A percentile compares a stretch with the other conserved stretches of the same genome.
phyloP scores from a whole-genome alignment of 140 eudicot genomes.

The Anethum foeniculum region DNA sequence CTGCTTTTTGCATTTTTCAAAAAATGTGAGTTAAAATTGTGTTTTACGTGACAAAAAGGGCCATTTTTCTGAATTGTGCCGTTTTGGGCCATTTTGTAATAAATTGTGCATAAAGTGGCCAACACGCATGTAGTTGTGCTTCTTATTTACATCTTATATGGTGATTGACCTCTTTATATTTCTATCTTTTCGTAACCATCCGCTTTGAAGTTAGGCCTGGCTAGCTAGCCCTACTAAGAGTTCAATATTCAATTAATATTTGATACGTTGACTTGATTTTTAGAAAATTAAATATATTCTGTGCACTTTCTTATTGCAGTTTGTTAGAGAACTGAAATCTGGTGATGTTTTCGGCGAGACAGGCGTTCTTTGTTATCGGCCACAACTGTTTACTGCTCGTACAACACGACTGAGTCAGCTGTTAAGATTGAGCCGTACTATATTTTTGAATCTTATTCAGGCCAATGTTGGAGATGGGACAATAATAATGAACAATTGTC shows the following conservation, averaged over 20 bases:
- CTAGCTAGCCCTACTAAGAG: background rate
- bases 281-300: slow-evolving; percentile 3
- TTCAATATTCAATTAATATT: background rate
- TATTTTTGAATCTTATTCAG: slow-evolving; percentile 52
- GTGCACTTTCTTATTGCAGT: slow-evolving; percentile 28
- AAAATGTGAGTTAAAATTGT: too few species aligned
- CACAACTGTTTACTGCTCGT: slow-evolving; percentile 72
- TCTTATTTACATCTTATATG: background rate
- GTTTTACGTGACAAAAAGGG: too few species aligned
- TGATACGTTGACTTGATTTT: background rate
- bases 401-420: slow-evolving; percentile 77
- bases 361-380: slow-evolving; percentile 81
- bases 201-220: background rate
- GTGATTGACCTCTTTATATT: background rate
- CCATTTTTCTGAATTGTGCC: too few species aligned
- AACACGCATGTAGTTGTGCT: background rate
- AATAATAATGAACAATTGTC: slow-evolving; percentile 69
- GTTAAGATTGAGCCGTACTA: slow-evolving; percentile 62
- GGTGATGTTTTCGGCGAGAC: slow-evolving; percentile 85
- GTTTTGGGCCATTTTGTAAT: too few species aligned
- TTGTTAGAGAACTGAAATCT: slow-evolving; percentile 42
- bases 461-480: slow-evolving; percentile 82
- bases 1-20: too few species aligned
- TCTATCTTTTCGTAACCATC: background rate
- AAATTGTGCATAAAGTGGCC: too few species aligned